A percentile compares a stretch with the other conserved stretches of the same genome.
Evolutionary conservation across 331 rosid genomes (phyloP).

Genomic region (Prunus yedoensis): DNA sequence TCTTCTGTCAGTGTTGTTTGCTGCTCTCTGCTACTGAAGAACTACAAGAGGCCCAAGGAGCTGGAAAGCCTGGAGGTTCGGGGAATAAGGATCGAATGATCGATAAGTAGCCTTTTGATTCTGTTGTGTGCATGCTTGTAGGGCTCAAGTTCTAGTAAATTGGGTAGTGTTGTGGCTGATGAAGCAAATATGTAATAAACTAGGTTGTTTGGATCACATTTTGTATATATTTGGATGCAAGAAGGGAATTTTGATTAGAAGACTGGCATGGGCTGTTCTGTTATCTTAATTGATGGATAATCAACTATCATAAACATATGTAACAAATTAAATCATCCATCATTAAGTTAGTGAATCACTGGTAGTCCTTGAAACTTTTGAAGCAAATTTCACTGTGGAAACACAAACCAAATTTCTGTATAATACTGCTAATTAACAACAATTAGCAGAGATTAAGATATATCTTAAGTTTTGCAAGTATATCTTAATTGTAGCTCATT

Average conservation of each 20-base stretch:
- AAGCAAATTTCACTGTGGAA: not conserved
- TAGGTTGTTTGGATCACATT: not conserved
- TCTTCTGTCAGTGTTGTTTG: slow-evolving; percentile 85
- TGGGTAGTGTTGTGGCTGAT: not conserved
- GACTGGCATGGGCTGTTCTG: not conserved
- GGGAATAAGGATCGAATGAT: slow-evolving; percentile 45
- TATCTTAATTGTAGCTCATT: too few species aligned
- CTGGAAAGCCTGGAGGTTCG: slow-evolving; percentile 56
- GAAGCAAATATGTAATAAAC: not conserved
- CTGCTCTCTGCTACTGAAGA: slow-evolving; percentile 60
- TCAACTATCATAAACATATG: not conserved
- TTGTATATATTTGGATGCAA: not conserved
- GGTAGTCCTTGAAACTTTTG: not conserved
- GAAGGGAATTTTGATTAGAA: not conserved
- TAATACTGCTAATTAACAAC: too few species aligned
- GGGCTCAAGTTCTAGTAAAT: not conserved
- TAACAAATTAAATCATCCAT: not conserved
- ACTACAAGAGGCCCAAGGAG: slow-evolving; percentile 64
- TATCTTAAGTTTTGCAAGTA: too few species aligned
- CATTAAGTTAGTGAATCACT: not conserved
- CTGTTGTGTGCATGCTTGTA: not conserved
- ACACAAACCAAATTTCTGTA: too few species aligned
- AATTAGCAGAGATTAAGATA: too few species aligned
- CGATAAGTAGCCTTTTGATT: not conserved
- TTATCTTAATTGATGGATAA: not conserved